phyloP scores from a whole-genome alignment of 192 early-diverging fungal species.

The Rhizoclosmatium sp. region DNA sequence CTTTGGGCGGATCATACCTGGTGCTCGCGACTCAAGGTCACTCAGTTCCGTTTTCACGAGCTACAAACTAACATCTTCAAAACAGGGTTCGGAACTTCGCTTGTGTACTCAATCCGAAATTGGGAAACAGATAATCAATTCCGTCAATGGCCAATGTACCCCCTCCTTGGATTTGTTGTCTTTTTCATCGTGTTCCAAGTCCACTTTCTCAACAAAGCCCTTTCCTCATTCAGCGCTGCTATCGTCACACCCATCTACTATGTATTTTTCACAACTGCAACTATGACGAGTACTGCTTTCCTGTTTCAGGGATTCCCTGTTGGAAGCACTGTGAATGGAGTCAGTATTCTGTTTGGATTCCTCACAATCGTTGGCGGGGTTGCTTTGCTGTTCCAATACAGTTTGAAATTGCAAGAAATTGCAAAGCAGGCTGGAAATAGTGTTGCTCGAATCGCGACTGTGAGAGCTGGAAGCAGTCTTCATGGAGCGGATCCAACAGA shows the following conservation, averaged over 20 bases:
- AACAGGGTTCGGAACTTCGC: slow-evolving; percentile 62
- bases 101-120: slow-evolving; percentile 56
- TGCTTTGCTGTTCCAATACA: slow-evolving; percentile 59
- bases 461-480: background rate
- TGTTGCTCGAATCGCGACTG: slow-evolving; percentile 21
- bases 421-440: slow-evolving; percentile 35
- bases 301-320: slow-evolving; percentile 71
- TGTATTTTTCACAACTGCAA: slow-evolving; percentile 70
- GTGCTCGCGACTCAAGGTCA: slow-evolving; percentile 61
- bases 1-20: slow-evolving; percentile 64
- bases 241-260: slow-evolving; percentile 78
- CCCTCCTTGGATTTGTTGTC: slow-evolving; percentile 61
- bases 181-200: slow-evolving; percentile 62
- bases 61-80: background rate
- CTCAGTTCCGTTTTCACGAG: background rate
- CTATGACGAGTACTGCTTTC: slow-evolving; percentile 66
- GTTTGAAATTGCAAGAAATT: slow-evolving; percentile 54
- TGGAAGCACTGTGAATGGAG: slow-evolving; percentile 39
- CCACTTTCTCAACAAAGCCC: slow-evolving; percentile 72
- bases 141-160: slow-evolving; percentile 56
- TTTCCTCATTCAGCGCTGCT: slow-evolving; percentile 70
- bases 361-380: slow-evolving; percentile 69
- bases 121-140: slow-evolving; percentile 64
- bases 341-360: slow-evolving; percentile 66
- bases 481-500: background rate